These are phyloP conservation scores for Onygena corvina DNA, from an alignment of 2,329 filamentous ascomycete species.

Conservation along the genomic window DNA sequence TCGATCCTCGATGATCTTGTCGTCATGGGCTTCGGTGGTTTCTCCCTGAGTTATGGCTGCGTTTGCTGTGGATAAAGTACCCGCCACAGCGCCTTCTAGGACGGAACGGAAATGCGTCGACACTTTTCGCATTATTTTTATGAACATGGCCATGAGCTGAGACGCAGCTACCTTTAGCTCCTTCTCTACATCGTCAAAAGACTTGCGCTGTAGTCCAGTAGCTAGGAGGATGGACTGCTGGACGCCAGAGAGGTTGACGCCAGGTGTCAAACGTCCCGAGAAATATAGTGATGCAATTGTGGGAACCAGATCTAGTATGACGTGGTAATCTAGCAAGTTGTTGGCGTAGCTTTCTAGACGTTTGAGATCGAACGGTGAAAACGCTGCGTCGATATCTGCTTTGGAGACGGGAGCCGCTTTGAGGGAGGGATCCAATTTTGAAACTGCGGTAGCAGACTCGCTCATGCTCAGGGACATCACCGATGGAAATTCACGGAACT, in stretches of 20 bases:
- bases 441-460: constrained; percentile 65
- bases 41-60: constrained; percentile 22
- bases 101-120: constrained; percentile 64
- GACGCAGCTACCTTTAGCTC: constrained; percentile 62
- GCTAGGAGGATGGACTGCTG: constrained; percentile 83
- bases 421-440: constrained; percentile 51
- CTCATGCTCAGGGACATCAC: constrained; percentile 74
- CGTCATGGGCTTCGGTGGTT: constrained; percentile 54
- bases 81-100: constrained; percentile 60
- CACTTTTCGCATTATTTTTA: constrained; percentile 87
- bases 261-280: constrained; percentile 55
- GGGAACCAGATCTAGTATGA: constrained; percentile 86
- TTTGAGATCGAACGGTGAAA: constrained; percentile 91
- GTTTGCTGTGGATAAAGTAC: constrained; percentile 49
- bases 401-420: constrained; percentile 52
- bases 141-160: constrained; percentile 90
- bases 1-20: constrained; percentile 52
- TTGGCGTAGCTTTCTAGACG: constrained; percentile 89
- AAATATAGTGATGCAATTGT: constrained; percentile 76
- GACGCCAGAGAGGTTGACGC: constrained; percentile 63
- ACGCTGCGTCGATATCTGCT: constrained; percentile 58
- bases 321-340: constrained; percentile 95
- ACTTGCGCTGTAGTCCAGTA: constrained; percentile 81
- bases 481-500: constrained; percentile 73
- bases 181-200: constrained; percentile 64